These are phyloP conservation scores for Fraxinus latifolia DNA, from an alignment of 305 asterid species.

Conservation along the genomic window DNA sequence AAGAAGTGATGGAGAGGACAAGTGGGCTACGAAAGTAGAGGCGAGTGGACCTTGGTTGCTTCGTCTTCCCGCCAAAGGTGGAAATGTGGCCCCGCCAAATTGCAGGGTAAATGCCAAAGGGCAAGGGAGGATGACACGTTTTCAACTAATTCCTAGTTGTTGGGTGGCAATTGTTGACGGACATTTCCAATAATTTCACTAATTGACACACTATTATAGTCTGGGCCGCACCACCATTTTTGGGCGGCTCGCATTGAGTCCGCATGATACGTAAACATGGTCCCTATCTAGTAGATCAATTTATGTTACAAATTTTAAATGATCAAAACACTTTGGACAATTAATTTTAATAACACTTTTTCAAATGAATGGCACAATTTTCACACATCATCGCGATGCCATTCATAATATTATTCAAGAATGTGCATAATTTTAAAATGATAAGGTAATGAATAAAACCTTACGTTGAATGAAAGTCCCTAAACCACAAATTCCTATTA, in stretches of 20 bases:
- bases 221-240: slow-evolving; percentile 1
- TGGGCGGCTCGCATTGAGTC: not conserved
- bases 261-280: not conserved
- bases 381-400: not conserved
- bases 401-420: not conserved
- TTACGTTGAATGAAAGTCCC: not conserved
- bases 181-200: not conserved
- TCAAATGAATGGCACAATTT: not conserved
- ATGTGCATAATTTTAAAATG: not conserved
- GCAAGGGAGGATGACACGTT: slow-evolving; percentile 24
- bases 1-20: not conserved
- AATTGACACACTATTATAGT: not conserved
- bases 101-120: not conserved
- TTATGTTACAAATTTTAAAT: not conserved
- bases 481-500: not conserved
- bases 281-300: not conserved
- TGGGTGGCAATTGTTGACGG: slow-evolving; percentile 3
- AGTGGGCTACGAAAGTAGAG: slow-evolving; percentile 37
- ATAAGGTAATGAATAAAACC: not conserved
- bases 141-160: not conserved
- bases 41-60: slow-evolving; percentile 48
- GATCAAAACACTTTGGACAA: too few species aligned
- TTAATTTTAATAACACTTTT: too few species aligned
- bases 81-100: slow-evolving; percentile 43
- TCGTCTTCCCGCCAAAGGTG: slow-evolving; percentile 56